A percentile compares a stretch with the other conserved stretches of the same genome.
Conservation (phyloP, 2,329 filamentous ascomycete species). For the Aspergillus quadrilineatus region DNA sequence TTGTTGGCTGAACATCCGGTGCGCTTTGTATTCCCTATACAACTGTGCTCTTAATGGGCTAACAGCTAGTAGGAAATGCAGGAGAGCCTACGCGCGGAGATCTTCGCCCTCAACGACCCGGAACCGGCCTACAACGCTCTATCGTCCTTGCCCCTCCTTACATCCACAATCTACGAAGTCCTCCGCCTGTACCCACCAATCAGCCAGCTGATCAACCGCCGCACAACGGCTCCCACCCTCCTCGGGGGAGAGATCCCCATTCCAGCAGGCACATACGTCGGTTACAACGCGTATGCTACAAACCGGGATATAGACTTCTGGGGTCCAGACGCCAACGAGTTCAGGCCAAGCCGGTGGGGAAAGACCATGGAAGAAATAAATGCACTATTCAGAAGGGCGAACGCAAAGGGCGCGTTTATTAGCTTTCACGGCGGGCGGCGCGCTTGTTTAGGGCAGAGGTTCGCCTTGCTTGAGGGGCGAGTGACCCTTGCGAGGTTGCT, state of each 20-base stretch:
- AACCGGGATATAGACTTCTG: conserved; percentile 33
- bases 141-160: conserved; percentile 37
- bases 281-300: conserved; percentile 38
- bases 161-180: conserved; percentile 43
- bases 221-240: conserved; percentile 27
- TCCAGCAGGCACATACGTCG: conserved; percentile 35
- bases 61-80: not conserved
- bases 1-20: conserved; percentile 30
- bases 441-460: not conserved
- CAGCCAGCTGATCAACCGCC: conserved; percentile 48
- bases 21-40: not conserved
- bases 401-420: not conserved
- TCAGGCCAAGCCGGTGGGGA: conserved; percentile 42
- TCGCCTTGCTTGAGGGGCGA: not conserved
- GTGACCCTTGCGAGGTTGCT: not conserved
- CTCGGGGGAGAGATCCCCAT: conserved; percentile 27
- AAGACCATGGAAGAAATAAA: conserved; percentile 21
- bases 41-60: not conserved
- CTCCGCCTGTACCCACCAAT: conserved; percentile 49
- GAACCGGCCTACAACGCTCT: not conserved
- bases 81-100: not conserved
- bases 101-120: not conserved
- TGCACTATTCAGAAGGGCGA: not conserved
- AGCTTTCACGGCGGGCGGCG: not conserved
- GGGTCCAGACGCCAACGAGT: conserved; percentile 37